Evolutionary conservation across 2,329 filamentous ascomycete genomes (phyloP), one percentile per base, ranked within the genome.

Genomic region (Epichloe amarillans): DNA sequence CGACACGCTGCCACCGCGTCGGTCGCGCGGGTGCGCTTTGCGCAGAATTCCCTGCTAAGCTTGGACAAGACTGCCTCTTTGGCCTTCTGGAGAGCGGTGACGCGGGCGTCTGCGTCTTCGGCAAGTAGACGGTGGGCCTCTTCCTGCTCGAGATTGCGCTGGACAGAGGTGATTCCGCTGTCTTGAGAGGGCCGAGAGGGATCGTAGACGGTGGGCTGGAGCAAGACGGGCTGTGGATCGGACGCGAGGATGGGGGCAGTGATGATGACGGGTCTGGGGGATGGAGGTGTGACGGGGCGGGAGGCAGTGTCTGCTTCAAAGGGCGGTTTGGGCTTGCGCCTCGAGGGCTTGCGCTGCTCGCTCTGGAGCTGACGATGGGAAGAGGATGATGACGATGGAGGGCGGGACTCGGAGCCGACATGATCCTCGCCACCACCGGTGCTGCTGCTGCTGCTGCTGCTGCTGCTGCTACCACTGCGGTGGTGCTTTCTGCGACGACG

Each of bases 31-130:
- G 60, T 60, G 50, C 63, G 65, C 52, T 61, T 66, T 51, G 49
- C 54, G 53, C 58, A 66, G 53, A 68, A 80, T 60, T 82, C 75
- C 50, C 71, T 71, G 57, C 71, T 75, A 47, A 83, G 70, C 57
- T 80, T 80, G 53, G 69, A 72, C 50, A 83, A 66, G 12, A 84
- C 79, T 0, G 77, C 75, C 55, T 79, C 77, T 60, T 77, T 79
- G 36, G 80, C 80, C 52, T 76, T 74, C 58, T 72, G 71, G 47
- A 84, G 66, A 10, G 78, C 76, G 56, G 69, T 75, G 4, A 69
- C 69, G 51, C 79, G 72, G 50, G 75, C 73, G 8, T 72, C 72
- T 3, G 73, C 69, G 57, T 83, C 77, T 55, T 82, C 74, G 19
- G 78, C 79, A 23, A 81, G 67, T 43, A 72, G 69, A 11, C 75